phyloP scores from a whole-genome alignment of 2,329 filamentous ascomycete species.

The Nemania sp. region DNA sequence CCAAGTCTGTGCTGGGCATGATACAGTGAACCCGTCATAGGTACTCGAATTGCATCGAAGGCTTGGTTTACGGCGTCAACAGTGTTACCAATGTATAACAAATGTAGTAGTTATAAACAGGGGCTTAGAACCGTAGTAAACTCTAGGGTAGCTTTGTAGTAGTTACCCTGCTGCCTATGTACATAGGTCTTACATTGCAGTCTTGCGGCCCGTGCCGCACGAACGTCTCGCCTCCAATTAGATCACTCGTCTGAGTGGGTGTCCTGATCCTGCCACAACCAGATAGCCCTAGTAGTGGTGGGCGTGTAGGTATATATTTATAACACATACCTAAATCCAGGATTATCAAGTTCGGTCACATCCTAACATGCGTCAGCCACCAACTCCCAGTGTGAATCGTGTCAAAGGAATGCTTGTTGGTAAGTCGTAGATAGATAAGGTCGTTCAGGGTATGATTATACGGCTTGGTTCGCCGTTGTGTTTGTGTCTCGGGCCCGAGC shows the following conservation, averaged over 20 bases:
- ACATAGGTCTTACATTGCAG: neutral
- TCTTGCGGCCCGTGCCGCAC: neutral
- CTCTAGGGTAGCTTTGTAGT: no score
- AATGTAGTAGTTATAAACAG: no score
- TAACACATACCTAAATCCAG: constrained; percentile 38
- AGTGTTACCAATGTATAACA: no score
- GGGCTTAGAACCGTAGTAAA: no score
- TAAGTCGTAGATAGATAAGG: neutral
- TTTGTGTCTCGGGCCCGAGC: neutral
- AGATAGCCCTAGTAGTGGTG: neutral
- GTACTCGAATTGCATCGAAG: no score
- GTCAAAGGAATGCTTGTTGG: neutral
- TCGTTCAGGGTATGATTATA: neutral
- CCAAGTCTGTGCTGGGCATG: no score
- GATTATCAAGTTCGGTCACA: constrained; percentile 38
- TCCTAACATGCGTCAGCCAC: constrained; percentile 30
- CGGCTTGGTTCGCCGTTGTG: neutral
- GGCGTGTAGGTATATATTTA: neutral
- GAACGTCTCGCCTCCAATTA: neutral
- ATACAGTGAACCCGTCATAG: no score
- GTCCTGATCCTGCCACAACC: neutral
- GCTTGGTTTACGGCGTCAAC: no score
- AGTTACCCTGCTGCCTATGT: no score
- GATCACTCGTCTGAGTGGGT: neutral
- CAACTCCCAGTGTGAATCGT: neutral